Base-by-base conservation (phyloP, 2,329 filamentous ascomycete species). In the Aphanocladium album region DNA sequence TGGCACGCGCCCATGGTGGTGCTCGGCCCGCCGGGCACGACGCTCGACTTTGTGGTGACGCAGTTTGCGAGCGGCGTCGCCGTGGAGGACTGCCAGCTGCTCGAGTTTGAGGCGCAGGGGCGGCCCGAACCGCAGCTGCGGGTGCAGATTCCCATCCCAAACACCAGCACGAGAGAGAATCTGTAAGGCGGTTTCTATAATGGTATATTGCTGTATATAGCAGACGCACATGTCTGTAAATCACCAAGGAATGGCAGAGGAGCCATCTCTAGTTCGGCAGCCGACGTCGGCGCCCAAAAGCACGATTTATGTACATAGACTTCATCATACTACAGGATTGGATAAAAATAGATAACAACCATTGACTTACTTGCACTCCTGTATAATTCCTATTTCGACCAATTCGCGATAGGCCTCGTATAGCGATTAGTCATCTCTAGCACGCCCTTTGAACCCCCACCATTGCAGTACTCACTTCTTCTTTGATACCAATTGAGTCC, bases 1-100 rank as follows among this genome's bases (percentile, higher is more conserved):
- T 99, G 93, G 85, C 95, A 99, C 78, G 92, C 93, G 63, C 95
- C 95, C 0, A 98, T 99, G 93, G 89, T 92, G 16, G 92, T 91
- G 17, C 74, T 98, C 53, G 93, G 93, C 0, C 64, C 71, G 2
- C 60, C 68, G 2, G 79, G 76, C 2, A 76, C 77, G 27, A 80
- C 86, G 21, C 79, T 97, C 52, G 91, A 95, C 71, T 98, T 97
- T 73, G 84, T 96, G 5, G 93, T 98, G 2, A 84, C 90, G 66
- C 93, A 98, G 77, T 95, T 90, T 77, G 87, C 87, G 37, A 98
- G 96, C 73, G 92, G 90, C 2, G 88, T 95, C 14, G 83, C 77
- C 0, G 76, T 82, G 1, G 93, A 98, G 76, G 95, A 99, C 74
- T 96, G 91, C 69, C 91, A 99, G 78, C 87, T 96, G 74, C 85